Percentiles rank a stretch among this genome's conserved stretches.
phyloP scores from a whole-genome alignment of 306 rosid genomes.

The Pyrus communis region DNA sequence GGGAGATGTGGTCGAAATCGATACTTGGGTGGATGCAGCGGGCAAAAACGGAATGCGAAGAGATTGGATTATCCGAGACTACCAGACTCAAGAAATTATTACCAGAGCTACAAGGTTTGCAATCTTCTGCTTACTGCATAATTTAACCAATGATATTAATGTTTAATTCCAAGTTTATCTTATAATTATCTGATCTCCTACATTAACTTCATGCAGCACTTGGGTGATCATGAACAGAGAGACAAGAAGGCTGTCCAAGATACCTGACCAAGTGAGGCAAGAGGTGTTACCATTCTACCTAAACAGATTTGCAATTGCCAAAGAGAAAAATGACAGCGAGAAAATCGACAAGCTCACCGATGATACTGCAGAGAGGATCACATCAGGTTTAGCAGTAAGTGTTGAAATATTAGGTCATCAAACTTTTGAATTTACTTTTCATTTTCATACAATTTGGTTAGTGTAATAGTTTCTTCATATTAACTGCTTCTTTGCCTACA shows the following conservation, averaged over 20 bases:
- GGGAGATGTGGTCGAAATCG: conserved; percentile 90
- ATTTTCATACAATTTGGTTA: not conserved
- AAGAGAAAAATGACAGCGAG: conserved; percentile 43
- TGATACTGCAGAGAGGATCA: conserved; percentile 51
- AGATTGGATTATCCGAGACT: conserved; percentile 87
- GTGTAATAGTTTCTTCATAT: not conserved
- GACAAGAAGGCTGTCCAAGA: conserved; percentile 74
- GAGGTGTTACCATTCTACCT: conserved; percentile 74
- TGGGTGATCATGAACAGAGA: conserved; percentile 96
- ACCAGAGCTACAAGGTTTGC: conserved; percentile 75
- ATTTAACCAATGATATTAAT: not conserved
- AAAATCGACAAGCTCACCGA: conserved; percentile 72
- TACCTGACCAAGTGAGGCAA: conserved; percentile 66
- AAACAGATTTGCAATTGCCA: conserved; percentile 42
- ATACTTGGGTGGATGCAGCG: conserved; percentile 92
- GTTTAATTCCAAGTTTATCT: not conserved
- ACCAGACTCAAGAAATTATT: conserved; percentile 56
- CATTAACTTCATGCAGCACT: conserved; percentile 40
- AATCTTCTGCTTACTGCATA: not conserved
- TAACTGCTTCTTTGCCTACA: not conserved
- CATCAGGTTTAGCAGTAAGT: conserved; percentile 82
- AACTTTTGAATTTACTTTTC: not conserved
- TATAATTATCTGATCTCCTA: no score
- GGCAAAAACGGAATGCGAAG: conserved; percentile 96
- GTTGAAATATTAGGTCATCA: not conserved